phyloP scores from a whole-genome alignment of 2,329 filamentous ascomycete genomes.

The Bipolaris zeicola region DNA sequence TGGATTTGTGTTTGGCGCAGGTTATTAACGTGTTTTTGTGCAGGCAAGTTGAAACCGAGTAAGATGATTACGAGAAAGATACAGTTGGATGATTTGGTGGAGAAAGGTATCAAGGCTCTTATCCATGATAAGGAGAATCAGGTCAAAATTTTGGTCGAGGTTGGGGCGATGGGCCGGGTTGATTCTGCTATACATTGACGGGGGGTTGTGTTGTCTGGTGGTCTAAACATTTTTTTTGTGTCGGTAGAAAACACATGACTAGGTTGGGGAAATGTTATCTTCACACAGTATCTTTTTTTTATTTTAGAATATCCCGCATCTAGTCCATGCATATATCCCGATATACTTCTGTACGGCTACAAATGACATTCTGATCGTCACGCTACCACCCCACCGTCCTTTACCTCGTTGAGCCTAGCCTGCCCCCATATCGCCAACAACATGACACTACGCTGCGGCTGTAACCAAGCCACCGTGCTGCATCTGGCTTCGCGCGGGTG shows the following conservation, averaged over 20 bases:
- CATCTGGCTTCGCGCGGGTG: constrained; percentile 4
- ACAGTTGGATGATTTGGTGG: constrained; percentile 60
- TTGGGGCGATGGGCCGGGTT: constrained; percentile 26
- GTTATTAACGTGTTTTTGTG: not conserved
- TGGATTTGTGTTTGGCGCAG: not conserved
- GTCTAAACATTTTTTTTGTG: not conserved
- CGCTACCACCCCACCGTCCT: not conserved
- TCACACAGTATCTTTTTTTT: too few relatives aligned
- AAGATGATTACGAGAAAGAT: constrained; percentile 68
- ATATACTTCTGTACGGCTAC: too few relatives aligned
- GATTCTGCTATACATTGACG: constrained; percentile 20
- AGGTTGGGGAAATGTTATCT: not conserved
- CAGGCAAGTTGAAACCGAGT: constrained; percentile 58
- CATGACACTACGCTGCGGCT: constrained; percentile 19
- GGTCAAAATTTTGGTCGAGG: constrained; percentile 66
- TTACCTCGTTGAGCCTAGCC: constrained; percentile 14
- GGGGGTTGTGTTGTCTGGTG: not conserved
- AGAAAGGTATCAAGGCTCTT: constrained; percentile 63
- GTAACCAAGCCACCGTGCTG: constrained; percentile 3
- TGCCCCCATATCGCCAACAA: constrained; percentile 15
- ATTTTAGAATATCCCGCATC: too few relatives aligned
- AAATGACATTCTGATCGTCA: not conserved
- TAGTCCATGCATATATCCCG: too few relatives aligned
- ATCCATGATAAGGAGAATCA: constrained; percentile 66
- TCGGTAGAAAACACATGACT: too few relatives aligned